Conservation (phyloP, 164 flowering plant species). For the Liquidambar formosana region DNA sequence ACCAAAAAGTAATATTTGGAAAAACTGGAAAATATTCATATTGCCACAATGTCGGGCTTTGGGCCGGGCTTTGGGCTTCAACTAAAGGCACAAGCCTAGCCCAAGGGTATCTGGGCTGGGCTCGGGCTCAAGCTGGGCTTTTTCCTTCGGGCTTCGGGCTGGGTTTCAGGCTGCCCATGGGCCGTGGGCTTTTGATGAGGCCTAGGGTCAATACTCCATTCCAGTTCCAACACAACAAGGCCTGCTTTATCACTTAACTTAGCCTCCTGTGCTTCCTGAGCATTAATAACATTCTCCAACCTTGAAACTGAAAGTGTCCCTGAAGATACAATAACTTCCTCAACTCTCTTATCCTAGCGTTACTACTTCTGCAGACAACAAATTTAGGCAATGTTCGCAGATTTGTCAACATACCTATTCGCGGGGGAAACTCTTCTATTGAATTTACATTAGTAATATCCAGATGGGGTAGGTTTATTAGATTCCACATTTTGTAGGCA, state of each 20-base stretch:
- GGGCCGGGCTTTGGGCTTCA: too few relatives aligned
- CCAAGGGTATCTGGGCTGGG: too few relatives aligned
- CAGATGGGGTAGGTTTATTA: conserved; percentile 16
- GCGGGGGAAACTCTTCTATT: background rate
- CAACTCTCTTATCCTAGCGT: conserved; percentile 5
- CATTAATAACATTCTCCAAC: too few relatives aligned
- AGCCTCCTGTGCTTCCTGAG: conserved; percentile 13
- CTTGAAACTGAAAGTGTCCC: conserved; percentile 3
- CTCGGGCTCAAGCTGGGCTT: too few relatives aligned
- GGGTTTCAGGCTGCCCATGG: too few relatives aligned
- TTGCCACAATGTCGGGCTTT: too few relatives aligned
- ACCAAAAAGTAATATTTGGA: too few relatives aligned
- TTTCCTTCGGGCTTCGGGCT: too few relatives aligned
- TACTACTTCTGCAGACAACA: conserved; percentile 2
- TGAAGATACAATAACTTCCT: background rate
- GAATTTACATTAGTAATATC: background rate
- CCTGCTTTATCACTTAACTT: conserved; percentile 10
- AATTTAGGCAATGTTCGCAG: conserved; percentile 3
- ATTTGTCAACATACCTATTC: background rate
- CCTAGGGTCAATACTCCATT: conserved; percentile 6
- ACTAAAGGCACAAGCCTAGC: too few relatives aligned
- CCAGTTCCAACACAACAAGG: conserved; percentile 6
- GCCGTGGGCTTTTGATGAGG: background rate
- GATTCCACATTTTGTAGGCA: background rate
- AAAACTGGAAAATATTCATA: too few relatives aligned